Evolutionary conservation across 169 alveolate species (phyloP).

Genomic region (Plasmodium vivax): DNA sequence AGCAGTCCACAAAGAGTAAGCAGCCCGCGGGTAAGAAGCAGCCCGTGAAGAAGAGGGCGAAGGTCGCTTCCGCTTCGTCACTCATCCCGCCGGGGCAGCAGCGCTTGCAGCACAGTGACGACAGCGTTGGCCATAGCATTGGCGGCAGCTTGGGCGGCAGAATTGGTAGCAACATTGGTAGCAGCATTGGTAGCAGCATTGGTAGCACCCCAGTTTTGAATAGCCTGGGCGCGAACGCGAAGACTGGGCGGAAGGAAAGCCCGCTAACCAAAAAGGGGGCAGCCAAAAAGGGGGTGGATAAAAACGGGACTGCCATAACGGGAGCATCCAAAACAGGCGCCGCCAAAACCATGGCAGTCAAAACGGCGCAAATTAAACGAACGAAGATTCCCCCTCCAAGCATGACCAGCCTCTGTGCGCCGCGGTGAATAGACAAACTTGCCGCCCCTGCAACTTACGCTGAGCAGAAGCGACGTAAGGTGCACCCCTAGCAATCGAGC

Average conservation of each 20-base stretch:
- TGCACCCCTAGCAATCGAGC: not conserved
- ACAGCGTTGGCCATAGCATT: not conserved
- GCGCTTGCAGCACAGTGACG: not conserved
- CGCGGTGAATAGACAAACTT: not conserved
- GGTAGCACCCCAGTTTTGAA: not conserved
- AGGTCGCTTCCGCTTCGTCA: not conserved
- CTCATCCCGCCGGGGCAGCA: not conserved
- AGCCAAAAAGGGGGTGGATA: not conserved
- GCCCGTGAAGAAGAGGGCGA: not conserved
- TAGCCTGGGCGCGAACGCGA: not conserved
- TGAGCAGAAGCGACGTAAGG: not conserved
- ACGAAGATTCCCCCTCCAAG: not conserved
- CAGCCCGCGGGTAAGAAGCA: not conserved
- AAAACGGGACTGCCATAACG: not conserved
- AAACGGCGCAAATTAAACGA: not conserved
- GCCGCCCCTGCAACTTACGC: not conserved
- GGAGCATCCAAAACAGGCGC: not conserved
- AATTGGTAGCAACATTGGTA: not conserved
- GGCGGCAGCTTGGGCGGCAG: not conserved
- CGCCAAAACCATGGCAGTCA: not conserved
- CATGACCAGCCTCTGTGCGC: not conserved
- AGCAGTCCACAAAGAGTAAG: not conserved
- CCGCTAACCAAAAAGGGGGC: not conserved
- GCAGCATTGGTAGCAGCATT: not conserved
- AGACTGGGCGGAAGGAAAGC: not conserved